Evolutionary conservation across 352 stramenopile species (phyloP), one percentile per base, ranked within the genome.

Genomic region (Phytopythium delawarense): DNA sequence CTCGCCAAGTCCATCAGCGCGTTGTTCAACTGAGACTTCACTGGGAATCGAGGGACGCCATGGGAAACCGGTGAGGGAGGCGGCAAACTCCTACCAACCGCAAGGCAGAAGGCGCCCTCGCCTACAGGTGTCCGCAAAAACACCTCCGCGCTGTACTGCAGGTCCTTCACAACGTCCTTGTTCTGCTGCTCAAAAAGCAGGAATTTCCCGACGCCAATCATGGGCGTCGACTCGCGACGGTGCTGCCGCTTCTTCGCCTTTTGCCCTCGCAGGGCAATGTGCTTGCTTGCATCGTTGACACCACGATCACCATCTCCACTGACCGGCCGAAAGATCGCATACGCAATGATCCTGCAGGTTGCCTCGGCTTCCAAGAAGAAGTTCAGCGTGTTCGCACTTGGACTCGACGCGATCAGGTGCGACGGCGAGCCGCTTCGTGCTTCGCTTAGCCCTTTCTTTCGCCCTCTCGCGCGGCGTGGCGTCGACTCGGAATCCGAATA

Each of bases 121-220:
- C 84, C 82, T 34, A 78, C 81, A 37, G 74, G 61, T 4, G 80
- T 94, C 37, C 84, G 73, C 16, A 84, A 69, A 58, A 87, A 96
- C 3, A 95, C 81, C 61, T 96, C 88, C 2, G 86, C 87, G 49
- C 87, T 92, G 65, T 93, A 96, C 63, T 95, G 84, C 12, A 96
- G 69, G 60, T 96, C 88, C 64, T 96, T 96, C 57, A 96, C 71
- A n/a, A 96, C 82, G 44, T 96, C 88, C 62, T 95, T 94, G 72
- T 95, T 96, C 53, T 95, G 85, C 59, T 95, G 88, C 57, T 95
- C 87, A 61, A 89, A 96, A 4, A 96, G 63, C n/a, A 94, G 55
- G 49, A 96, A 84, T 42, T 95, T 95, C 18, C 88, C 86, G 16
- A 88, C 71, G 6, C 87, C 86, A 49, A 83, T 71, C 30, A 89